Evolutionary conservation across 2,329 filamentous ascomycete species (phyloP).

Genomic region (Plectosphaerella plurivora): DNA sequence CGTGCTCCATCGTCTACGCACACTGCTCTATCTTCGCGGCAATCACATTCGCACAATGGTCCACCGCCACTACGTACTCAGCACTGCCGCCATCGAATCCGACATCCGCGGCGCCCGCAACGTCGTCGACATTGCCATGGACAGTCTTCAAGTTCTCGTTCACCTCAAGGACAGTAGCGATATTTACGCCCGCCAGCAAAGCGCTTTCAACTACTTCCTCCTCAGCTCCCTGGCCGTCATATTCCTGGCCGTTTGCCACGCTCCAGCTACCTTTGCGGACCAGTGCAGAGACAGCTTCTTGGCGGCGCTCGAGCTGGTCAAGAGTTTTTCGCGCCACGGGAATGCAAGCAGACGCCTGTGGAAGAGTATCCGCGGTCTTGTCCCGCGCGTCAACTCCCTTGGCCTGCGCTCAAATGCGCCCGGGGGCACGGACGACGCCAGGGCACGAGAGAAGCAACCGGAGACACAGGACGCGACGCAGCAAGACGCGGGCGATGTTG

Average conservation of each 20-base stretch:
- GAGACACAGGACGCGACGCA: slow-evolving; percentile 4
- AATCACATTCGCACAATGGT: slow-evolving; percentile 41
- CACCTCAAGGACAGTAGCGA: slow-evolving; percentile 28
- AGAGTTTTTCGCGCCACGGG: slow-evolving; percentile 25
- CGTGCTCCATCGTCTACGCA: slow-evolving; percentile 33
- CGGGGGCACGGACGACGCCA: neutral
- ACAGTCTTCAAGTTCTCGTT: slow-evolving; percentile 27
- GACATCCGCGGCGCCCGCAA: slow-evolving; percentile 28
- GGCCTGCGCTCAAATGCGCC: slow-evolving; percentile 15
- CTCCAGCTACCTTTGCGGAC: slow-evolving; percentile 33
- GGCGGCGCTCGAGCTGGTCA: slow-evolving; percentile 24
- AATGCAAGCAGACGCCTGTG: slow-evolving; percentile 25
- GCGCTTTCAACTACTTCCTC: slow-evolving; percentile 35
- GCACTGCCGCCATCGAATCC: slow-evolving; percentile 26
- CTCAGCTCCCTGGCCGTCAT: slow-evolving; percentile 32
- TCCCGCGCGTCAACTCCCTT: slow-evolving; percentile 23
- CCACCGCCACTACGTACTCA: slow-evolving; percentile 36
- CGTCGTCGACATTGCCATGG: slow-evolving; percentile 31
- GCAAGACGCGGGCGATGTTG: slow-evolving; percentile 6
- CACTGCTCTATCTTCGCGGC: slow-evolving; percentile 37
- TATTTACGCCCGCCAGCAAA: slow-evolving; percentile 31
- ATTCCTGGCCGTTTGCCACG: slow-evolving; percentile 40
- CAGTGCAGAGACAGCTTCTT: slow-evolving; percentile 25
- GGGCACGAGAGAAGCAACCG: neutral
- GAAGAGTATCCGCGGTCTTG: slow-evolving; percentile 27